These are phyloP conservation scores for Acanthamoeba healyi DNA, from an alignment of 208 protist species.

Conservation along the genomic window DNA sequence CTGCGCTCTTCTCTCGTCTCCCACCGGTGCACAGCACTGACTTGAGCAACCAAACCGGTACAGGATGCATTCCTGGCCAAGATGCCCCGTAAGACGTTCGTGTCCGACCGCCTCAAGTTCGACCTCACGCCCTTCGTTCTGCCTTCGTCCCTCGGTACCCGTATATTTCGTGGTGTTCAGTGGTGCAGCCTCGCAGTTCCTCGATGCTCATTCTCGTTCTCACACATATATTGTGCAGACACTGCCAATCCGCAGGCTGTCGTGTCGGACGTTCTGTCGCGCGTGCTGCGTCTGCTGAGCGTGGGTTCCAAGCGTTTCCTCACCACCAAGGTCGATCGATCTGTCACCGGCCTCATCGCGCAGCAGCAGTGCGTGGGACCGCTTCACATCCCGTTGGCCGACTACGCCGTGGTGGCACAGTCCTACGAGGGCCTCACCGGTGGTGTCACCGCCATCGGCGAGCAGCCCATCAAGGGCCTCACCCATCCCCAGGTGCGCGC, in stretches of 20 bases:
- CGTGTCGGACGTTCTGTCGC: background rate
- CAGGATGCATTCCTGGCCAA: conserved; percentile 79
- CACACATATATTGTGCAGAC: background rate
- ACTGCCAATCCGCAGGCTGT: background rate
- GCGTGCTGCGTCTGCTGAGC: conserved; percentile 85
- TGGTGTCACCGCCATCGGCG: conserved; percentile 82
- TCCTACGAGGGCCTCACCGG: conserved; percentile 74
- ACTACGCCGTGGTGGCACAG: conserved; percentile 87
- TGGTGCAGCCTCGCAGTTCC: too few species aligned
- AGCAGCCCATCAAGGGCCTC: conserved; percentile 90
- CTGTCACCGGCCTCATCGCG: conserved; percentile 90
- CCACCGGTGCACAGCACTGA: too few species aligned
- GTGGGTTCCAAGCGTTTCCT: conserved; percentile 91
- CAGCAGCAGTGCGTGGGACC: conserved; percentile 92
- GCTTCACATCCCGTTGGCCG: conserved; percentile 88
- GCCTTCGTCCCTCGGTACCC: conserved; percentile 29
- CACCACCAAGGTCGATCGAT: conserved; percentile 91
- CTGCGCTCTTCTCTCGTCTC: background rate
- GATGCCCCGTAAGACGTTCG: conserved; percentile 87
- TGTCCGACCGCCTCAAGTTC: conserved; percentile 29
- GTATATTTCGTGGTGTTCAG: background rate
- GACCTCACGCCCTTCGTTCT: conserved; percentile 70
- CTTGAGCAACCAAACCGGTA: background rate
- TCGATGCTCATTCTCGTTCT: background rate
- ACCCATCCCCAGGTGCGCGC: background rate